Percentiles rank a stretch among this genome's conserved stretches.
Conservation (phyloP, 345 rosid species). For the Eutrema yunnanense region DNA sequence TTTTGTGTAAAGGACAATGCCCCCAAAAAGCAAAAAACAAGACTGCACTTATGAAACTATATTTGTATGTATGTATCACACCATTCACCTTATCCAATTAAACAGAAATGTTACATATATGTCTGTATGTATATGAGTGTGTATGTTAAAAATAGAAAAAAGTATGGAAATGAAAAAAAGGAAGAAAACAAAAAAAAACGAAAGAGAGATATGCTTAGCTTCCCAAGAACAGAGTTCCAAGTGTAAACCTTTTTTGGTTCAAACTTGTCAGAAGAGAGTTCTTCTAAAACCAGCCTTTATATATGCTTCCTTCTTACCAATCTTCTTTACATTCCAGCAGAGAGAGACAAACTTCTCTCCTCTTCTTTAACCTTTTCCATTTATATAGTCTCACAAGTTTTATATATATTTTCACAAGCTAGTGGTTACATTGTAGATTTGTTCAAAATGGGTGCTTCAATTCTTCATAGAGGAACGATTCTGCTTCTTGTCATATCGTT, state of each 20-base stretch:
- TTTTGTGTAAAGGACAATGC: constrained; percentile 7
- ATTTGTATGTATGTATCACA: neutral
- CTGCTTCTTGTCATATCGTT: constrained; percentile 37
- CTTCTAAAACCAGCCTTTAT: constrained; percentile 42
- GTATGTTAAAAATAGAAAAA: neutral
- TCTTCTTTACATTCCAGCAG: constrained; percentile 17
- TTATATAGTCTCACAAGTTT: constrained; percentile 32
- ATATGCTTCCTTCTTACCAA: constrained; percentile 37
- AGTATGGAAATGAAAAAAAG: neutral
- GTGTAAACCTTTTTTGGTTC: constrained; percentile 58
- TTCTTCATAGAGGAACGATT: constrained; percentile 23
- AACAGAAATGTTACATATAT: neutral
- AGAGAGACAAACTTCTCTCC: constrained; percentile 48
- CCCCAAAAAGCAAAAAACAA: constrained; percentile 16
- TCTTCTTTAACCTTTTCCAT: constrained; percentile 30
- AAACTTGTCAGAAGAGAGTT: constrained; percentile 71
- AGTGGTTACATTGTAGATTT: neutral
- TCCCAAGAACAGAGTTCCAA: constrained; percentile 60
- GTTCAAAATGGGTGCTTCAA: constrained; percentile 38
- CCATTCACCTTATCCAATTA: constrained; percentile 20
- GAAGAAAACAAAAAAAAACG: constrained; percentile 16
- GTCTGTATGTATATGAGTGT: neutral
- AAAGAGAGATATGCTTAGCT: constrained; percentile 58
- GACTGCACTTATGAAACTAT: neutral
- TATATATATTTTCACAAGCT: neutral